These are phyloP conservation scores for Colletotrichum sp. DNA, from an alignment of 2,329 filamentous ascomycete species.

Conservation along the genomic window DNA sequence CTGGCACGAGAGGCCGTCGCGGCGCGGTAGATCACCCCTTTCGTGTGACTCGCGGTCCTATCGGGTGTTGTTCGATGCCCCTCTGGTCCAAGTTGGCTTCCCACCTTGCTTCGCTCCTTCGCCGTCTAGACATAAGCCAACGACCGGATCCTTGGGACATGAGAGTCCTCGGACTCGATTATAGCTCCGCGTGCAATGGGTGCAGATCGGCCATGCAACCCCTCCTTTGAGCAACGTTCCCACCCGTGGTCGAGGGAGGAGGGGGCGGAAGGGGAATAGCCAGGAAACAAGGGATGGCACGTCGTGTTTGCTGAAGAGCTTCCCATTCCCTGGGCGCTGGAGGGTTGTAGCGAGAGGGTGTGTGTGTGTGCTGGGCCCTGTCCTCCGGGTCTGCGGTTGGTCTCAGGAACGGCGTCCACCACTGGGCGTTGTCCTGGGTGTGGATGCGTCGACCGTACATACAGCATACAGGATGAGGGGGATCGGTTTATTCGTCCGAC, in stretches of 20 bases:
- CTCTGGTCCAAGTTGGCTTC: neutral
- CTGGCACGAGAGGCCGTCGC: neutral
- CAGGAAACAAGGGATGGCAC: constrained; percentile 13
- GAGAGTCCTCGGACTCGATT: neutral
- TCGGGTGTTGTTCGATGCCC: constrained; percentile 8
- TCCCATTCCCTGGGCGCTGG: constrained; percentile 7
- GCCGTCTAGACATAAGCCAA: constrained; percentile 6
- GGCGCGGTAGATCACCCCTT: neutral
- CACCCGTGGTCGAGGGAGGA: neutral
- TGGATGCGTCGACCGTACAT: neutral
- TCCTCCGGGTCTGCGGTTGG: constrained; percentile 9
- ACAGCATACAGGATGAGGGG: neutral
- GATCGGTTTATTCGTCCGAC: neutral
- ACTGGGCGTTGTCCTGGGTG: neutral
- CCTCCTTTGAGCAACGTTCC: constrained; percentile 12
- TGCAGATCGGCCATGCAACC: constrained; percentile 19
- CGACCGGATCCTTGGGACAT: constrained; percentile 20
- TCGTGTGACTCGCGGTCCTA: neutral
- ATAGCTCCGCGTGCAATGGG: constrained; percentile 2
- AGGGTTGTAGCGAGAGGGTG: neutral
- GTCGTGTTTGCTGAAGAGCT: constrained; percentile 16
- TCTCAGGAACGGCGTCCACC: neutral
- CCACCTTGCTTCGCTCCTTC: neutral
- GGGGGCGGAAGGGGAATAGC: neutral
- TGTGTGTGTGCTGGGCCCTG: neutral